These are phyloP conservation scores for Erythrobasidium hasegawianum DNA, from an alignment of 1,284 basidiomycete genomes.

Conservation along the genomic window DNA sequence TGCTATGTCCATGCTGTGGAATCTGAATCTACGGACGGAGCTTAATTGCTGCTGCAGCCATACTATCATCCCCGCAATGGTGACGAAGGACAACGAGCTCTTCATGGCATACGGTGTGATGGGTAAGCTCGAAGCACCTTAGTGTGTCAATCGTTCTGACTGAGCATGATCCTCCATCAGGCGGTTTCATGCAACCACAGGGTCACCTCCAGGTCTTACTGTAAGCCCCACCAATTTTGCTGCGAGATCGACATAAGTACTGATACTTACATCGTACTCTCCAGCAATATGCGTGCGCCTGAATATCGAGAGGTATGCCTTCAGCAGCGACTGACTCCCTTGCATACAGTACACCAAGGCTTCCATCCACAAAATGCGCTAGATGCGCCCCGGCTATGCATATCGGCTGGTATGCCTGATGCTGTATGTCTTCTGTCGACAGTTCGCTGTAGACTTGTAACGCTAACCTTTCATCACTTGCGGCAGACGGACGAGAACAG, in stretches of 20 bases:
- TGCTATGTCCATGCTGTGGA: too few relatives aligned
- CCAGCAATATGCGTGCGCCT: constrained; percentile 24
- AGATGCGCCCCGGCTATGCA: constrained; percentile 91
- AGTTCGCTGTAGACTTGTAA: too few relatives aligned
- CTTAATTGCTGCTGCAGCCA: constrained; percentile 24
- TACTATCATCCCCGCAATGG: constrained; percentile 70
- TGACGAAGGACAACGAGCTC: constrained; percentile 71
- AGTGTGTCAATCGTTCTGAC: too few relatives aligned
- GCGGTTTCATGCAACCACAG: constrained; percentile 89
- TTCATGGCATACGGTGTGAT: constrained; percentile 64
- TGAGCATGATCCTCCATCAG: constrained; percentile 26
- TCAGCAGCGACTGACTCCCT: too few relatives aligned
- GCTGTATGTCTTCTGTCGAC: too few relatives aligned
- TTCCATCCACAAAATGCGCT: constrained; percentile 77
- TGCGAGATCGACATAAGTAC: too few relatives aligned
- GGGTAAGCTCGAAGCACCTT: too few relatives aligned
- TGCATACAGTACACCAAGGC: constrained; percentile 74
- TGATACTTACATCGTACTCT: too few relatives aligned
- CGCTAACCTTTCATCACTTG: not conserved
- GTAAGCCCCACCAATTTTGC: too few relatives aligned
- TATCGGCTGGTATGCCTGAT: constrained; percentile 75
- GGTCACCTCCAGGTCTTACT: constrained; percentile 89
- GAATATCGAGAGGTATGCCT: too few relatives aligned
- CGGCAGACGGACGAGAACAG: constrained; percentile 48
- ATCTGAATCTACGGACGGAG: constrained; percentile 33